phyloP scores from a whole-genome alignment of 2,329 filamentous ascomycete species.

The Fusarium metavorans region DNA sequence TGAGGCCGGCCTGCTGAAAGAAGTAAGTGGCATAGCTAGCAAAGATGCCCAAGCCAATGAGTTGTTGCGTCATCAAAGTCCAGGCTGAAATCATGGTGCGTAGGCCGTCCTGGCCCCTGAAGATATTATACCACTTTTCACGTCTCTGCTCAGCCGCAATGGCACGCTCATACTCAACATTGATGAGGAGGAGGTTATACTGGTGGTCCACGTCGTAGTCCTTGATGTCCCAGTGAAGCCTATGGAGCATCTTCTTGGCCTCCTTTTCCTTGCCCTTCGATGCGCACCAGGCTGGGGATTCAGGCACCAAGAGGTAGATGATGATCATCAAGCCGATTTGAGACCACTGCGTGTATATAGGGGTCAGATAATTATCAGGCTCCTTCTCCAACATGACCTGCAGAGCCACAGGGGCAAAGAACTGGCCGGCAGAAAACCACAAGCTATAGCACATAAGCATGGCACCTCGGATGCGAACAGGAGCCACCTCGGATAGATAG shows the following conservation, averaged over 20 bases:
- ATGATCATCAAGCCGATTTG: neutral
- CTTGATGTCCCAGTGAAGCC: conserved; percentile 31
- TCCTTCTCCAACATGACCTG: conserved; percentile 37
- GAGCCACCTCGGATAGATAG: conserved; percentile 47
- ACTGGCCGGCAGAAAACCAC: conserved; percentile 57
- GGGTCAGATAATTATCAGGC: neutral
- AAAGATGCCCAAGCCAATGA: conserved; percentile 16
- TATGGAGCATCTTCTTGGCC: neutral
- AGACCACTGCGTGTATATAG: neutral
- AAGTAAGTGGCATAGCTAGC: conserved; percentile 61
- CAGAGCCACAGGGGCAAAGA: conserved; percentile 56
- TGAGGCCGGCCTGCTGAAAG: conserved; percentile 48
- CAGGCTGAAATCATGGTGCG: conserved; percentile 46
- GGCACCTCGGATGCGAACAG: conserved; percentile 54
- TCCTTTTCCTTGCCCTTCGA: neutral
- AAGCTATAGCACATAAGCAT: conserved; percentile 55
- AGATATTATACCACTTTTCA: conserved; percentile 46
- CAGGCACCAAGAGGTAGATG: neutral
- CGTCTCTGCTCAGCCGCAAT: conserved; percentile 33
- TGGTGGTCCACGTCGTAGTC: conserved; percentile 46
- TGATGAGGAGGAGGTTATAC: conserved; percentile 34
- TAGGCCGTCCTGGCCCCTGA: conserved; percentile 44
- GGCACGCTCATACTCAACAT: conserved; percentile 41
- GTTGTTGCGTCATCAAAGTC: conserved; percentile 36
- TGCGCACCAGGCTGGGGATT: neutral